These are phyloP conservation scores for Helianthus tuberosus DNA, from an alignment of 129 eudicot species.

Conservation along the genomic window DNA sequence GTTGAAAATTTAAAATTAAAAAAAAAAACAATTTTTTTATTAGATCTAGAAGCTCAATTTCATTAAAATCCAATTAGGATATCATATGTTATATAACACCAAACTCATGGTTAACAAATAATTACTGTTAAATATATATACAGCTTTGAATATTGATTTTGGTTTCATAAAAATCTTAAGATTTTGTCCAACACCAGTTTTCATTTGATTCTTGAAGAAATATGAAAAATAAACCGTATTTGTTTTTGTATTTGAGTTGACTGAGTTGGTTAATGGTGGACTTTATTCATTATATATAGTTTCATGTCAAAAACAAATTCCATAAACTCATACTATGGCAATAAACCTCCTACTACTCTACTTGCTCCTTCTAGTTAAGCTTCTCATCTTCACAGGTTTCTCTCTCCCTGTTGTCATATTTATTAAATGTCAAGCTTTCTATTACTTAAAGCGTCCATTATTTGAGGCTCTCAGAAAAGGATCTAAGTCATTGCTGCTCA, in stretches of 20 bases:
- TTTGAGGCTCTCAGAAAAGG: too few species aligned
- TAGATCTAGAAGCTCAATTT: too few species aligned
- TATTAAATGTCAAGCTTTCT: too few species aligned
- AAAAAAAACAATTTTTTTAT: too few species aligned
- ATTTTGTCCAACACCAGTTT: background rate
- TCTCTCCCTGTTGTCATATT: background rate
- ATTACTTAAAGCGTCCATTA: too few species aligned
- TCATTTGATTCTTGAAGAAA: background rate
- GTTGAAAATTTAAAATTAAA: too few species aligned
- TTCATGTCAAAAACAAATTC: constrained; percentile 10
- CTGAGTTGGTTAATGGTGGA: background rate
- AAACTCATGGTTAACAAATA: background rate
- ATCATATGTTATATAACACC: background rate
- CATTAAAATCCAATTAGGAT: too few species aligned
- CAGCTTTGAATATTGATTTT: background rate
- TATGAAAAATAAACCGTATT: background rate
- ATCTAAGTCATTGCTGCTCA: too few species aligned
- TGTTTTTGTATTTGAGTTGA: background rate
- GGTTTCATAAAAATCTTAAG: background rate
- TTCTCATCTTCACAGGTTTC: constrained; percentile 14
- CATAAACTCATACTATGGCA: constrained; percentile 3
- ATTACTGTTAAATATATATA: too few species aligned
- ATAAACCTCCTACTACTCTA: background rate
- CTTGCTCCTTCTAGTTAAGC: background rate
- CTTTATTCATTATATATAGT: constrained; percentile 8